Evolutionary conservation across 1,284 basidiomycete species (phyloP).

Genomic region (Marasmius fiardii): DNA sequence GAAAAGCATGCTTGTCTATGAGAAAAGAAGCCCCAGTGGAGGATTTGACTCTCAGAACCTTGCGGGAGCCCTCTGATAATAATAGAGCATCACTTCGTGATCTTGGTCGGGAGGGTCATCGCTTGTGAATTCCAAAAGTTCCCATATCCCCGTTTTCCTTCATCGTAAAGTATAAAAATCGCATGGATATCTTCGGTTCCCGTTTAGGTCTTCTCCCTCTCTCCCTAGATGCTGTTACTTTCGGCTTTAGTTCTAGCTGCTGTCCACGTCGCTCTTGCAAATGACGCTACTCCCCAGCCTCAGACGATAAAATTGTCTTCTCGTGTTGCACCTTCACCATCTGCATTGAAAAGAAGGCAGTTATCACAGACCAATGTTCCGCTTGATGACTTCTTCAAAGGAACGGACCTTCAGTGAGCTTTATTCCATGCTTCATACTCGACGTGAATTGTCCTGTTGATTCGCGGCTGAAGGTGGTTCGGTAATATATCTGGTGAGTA

Average conservation of each 20-base stretch:
- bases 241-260: background rate
- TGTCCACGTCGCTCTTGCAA: background rate
- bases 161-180: too few relatives aligned
- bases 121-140: too few relatives aligned
- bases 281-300: slow-evolving; percentile 14
- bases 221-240: background rate
- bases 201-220: background rate
- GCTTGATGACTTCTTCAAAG: slow-evolving; percentile 49
- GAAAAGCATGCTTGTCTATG: too few relatives aligned
- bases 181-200: too few relatives aligned
- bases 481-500: slow-evolving; percentile 40
- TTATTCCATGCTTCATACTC: slow-evolving; percentile 3
- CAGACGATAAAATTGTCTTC: slow-evolving; percentile 38
- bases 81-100: too few relatives aligned
- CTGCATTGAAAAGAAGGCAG: slow-evolving; percentile 32
- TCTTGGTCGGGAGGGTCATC: too few relatives aligned
- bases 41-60: too few relatives aligned
- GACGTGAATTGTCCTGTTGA: slow-evolving; percentile 8
- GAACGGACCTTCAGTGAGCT: slow-evolving; percentile 50
- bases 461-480: slow-evolving; percentile 45
- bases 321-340: slow-evolving; percentile 26
- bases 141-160: too few relatives aligned
- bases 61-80: too few relatives aligned
- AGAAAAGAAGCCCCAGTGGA: too few relatives aligned
- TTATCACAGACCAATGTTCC: slow-evolving; percentile 37